Evolutionary conservation across 257 asterid genomes (phyloP).

Genomic region (Primulina eburnea): DNA sequence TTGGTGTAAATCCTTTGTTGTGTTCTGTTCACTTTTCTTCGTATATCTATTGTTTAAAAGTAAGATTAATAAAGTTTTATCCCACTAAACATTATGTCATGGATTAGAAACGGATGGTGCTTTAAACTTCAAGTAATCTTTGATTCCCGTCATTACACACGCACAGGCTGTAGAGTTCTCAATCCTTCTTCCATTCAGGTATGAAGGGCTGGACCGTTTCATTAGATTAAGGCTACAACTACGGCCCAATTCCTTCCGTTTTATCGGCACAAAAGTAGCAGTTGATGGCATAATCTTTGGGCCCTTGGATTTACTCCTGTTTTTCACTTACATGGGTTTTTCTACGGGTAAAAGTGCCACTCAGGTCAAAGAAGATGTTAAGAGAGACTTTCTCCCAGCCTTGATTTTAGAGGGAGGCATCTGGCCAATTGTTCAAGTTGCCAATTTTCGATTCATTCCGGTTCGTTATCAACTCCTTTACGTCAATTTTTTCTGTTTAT

Average conservation of each 20-base stretch:
- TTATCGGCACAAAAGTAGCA: slow-evolving; percentile 77
- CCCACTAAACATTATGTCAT: background rate
- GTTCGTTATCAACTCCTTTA: slow-evolving; percentile 78
- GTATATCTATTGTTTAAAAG: too few relatives aligned
- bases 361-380: slow-evolving; percentile 75
- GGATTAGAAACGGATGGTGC: background rate
- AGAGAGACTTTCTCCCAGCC: slow-evolving; percentile 79
- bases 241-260: slow-evolving; percentile 62
- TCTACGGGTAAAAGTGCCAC: slow-evolving; percentile 64
- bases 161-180: slow-evolving; percentile 4
- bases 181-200: slow-evolving; percentile 41
- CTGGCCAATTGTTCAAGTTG: slow-evolving; percentile 83
- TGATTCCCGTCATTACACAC: slow-evolving; percentile 7
- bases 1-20: too few relatives aligned
- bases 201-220: slow-evolving; percentile 66
- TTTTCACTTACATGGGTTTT: slow-evolving; percentile 81
- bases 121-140: background rate
- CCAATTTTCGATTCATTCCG: slow-evolving; percentile 73
- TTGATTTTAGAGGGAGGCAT: slow-evolving; percentile 69
- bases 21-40: too few relatives aligned
- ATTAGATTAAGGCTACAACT: slow-evolving; percentile 55
- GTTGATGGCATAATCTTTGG: slow-evolving; percentile 75
- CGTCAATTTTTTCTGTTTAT: slow-evolving; percentile 81
- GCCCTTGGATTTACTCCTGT: slow-evolving; percentile 68
- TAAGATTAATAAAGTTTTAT: background rate